phyloP scores from a whole-genome alignment of 139 green algal genomes.

The Micractinium sp. region DNA sequence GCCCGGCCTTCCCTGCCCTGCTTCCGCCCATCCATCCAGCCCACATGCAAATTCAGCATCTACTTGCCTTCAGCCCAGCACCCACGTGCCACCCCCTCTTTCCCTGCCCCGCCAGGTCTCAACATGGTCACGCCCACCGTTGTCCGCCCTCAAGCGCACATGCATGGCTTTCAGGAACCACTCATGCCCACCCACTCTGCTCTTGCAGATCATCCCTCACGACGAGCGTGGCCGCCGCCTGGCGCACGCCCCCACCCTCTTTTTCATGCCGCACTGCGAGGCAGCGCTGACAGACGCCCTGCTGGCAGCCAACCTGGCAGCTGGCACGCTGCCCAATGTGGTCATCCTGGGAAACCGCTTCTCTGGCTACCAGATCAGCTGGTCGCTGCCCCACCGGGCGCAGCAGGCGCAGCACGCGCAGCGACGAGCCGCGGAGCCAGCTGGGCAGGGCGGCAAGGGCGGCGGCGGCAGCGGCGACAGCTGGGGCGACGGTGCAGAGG shows the following conservation, averaged over 20 bases:
- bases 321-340: constrained; percentile 44
- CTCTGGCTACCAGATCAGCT: neutral
- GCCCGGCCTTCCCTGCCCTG: too few relatives aligned
- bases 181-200: neutral
- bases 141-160: too few relatives aligned
- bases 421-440: neutral
- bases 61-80: too few relatives aligned
- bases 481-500: neutral
- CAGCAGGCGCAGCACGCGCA: neutral
- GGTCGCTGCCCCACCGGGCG: neutral
- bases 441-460: neutral
- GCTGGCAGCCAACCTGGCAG: constrained; percentile 53
- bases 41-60: too few relatives aligned
- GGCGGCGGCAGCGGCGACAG: neutral
- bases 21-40: too few relatives aligned
- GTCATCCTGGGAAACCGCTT: constrained; percentile 64
- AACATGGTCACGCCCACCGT: too few relatives aligned
- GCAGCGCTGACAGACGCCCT: constrained; percentile 55
- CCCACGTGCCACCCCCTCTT: too few relatives aligned
- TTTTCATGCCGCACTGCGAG: constrained; percentile 79
- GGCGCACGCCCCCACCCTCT: constrained; percentile 59
- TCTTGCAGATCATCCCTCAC: neutral
- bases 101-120: too few relatives aligned
- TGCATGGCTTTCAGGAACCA: neutral
- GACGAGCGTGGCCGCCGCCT: constrained; percentile 51